Evolutionary conservation across 2,329 filamentous ascomycete genomes (phyloP).

Genomic region (Sporothrix protearum): DNA sequence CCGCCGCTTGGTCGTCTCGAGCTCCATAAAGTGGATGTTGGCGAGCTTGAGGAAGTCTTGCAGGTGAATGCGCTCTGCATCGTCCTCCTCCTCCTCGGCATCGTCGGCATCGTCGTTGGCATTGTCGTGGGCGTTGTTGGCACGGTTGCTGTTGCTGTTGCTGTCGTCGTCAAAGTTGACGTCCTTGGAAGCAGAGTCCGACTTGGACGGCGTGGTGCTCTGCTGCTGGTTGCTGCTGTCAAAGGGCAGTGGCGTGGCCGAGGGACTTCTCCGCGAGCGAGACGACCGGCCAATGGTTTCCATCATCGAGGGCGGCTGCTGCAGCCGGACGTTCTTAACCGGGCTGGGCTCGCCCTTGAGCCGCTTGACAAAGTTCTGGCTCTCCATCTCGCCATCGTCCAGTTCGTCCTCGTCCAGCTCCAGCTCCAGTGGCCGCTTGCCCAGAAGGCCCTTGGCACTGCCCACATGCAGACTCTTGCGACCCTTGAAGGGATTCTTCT

Average conservation of each 20-base stretch:
- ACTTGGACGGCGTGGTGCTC: slow-evolving; percentile 37
- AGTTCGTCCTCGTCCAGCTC: slow-evolving; percentile 61
- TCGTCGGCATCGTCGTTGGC: slow-evolving; percentile 39
- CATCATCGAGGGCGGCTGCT: slow-evolving; percentile 64
- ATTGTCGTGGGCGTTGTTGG: slow-evolving; percentile 34
- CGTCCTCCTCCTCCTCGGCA: slow-evolving; percentile 40
- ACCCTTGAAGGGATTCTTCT: slow-evolving; percentile 62
- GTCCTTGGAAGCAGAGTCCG: no score
- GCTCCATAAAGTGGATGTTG: slow-evolving; percentile 95
- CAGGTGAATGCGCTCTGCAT: slow-evolving; percentile 67
- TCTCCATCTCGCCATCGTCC: slow-evolving; percentile 51
- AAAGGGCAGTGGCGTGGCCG: slow-evolving; percentile 38
- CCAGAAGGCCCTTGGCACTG: slow-evolving; percentile 67
- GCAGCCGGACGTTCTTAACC: slow-evolving; percentile 69
- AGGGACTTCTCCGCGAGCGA: slow-evolving; percentile 47
- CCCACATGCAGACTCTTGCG: slow-evolving; percentile 76
- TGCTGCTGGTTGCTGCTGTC: slow-evolving; percentile 29
- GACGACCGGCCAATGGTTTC: slow-evolving; percentile 61
- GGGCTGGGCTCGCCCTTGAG: slow-evolving; percentile 71
- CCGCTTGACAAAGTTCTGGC: slow-evolving; percentile 62
- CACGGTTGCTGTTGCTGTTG: neutral
- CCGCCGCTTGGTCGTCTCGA: slow-evolving; percentile 91
- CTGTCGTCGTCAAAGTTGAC: neutral
- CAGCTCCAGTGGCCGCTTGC: slow-evolving; percentile 69
- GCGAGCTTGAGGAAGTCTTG: slow-evolving; percentile 94